Base-by-base conservation (phyloP, 345 rosid genomes). In the Capsella bursapastoris region DNA sequence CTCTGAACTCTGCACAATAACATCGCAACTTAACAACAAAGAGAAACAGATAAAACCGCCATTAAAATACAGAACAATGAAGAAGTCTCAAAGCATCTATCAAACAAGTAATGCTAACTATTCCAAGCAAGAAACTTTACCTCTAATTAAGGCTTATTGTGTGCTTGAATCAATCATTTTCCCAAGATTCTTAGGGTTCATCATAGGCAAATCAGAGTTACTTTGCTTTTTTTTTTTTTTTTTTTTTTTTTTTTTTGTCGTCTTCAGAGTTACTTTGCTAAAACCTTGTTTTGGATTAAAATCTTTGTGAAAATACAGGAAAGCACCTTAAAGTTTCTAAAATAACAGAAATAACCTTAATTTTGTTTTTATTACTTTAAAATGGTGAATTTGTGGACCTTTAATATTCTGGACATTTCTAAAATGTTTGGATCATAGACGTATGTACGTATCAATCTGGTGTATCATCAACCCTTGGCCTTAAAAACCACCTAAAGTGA, bases 21-120 rank as follows among this genome's bases (percentile, higher is more conserved):
- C 93, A 87, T 87, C 28, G 74, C 75, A 53, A 69, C 57, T 73
- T 72, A 16, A 57, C 5, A 10, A 12, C 5, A 15, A 69, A 8
- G 27, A 25, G 56, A 47, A 31, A 2, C 31, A 29, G 2, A 57
- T 57, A 35, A 43, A 72, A 25, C n/a, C 57, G 10, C 6, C 32
- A 45, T 5, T 38, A 10, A 40, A 40, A 48, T 28, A 31, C 48
- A 64, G 8, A 68, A 18, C 32, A 31, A 14, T 38, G 57, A 59
- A 75, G 69, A 61, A 32, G 12, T 53, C 6, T 25, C 7, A 31
- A 50, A 7, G 45, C 5, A 38, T 18, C 27, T 48, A 32, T 34
- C n/a, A 0, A 8, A 14, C 10, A 35, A 68, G 1, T 16, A 49
- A 35, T 16, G 18, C 14, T 35, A 34, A 52, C 52, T 67, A 40